Conservation (phyloP, 345 rosid genomes). For the Bruguiera sexangula region DNA sequence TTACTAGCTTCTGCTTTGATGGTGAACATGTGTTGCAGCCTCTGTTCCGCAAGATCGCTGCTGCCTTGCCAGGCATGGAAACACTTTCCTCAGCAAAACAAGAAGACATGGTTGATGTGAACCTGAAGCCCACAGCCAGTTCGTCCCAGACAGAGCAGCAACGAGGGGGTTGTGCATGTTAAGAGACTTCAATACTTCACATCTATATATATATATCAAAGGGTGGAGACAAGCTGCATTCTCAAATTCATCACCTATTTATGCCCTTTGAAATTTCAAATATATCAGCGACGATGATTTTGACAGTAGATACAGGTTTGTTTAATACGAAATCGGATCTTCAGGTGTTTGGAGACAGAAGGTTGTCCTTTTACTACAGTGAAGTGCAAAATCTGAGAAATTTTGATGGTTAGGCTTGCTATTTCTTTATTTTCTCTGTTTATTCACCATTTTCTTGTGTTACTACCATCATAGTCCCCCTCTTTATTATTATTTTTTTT, state of each 20-base stretch:
- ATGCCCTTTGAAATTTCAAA: neutral
- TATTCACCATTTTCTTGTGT: too few relatives aligned
- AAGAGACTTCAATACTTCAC: conserved; percentile 7
- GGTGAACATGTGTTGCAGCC: conserved; percentile 51
- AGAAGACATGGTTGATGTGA: conserved; percentile 97
- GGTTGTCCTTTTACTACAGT: conserved; percentile 22
- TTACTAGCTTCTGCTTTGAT: neutral
- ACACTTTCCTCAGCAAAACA: conserved; percentile 76
- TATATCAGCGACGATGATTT: neutral
- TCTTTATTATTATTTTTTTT: too few relatives aligned
- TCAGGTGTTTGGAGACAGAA: conserved; percentile 20
- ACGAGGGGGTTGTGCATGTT: conserved; percentile 90
- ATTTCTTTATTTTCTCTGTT: neutral
- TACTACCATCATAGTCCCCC: too few relatives aligned
- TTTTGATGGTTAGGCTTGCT: neutral
- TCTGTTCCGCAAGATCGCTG: conserved; percentile 87
- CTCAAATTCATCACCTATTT: conserved; percentile 1
- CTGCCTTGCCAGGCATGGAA: conserved; percentile 98
- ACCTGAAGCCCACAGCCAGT: conserved; percentile 67
- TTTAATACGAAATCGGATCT: conserved; percentile 12
- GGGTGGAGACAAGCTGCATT: neutral
- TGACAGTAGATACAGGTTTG: conserved; percentile 14
- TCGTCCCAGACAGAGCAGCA: conserved; percentile 74
- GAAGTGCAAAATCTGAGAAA: conserved; percentile 18
- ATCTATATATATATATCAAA: too few relatives aligned